Base-by-base conservation (phyloP, 2,329 filamentous ascomycete species). In the Nemania diffusa region DNA sequence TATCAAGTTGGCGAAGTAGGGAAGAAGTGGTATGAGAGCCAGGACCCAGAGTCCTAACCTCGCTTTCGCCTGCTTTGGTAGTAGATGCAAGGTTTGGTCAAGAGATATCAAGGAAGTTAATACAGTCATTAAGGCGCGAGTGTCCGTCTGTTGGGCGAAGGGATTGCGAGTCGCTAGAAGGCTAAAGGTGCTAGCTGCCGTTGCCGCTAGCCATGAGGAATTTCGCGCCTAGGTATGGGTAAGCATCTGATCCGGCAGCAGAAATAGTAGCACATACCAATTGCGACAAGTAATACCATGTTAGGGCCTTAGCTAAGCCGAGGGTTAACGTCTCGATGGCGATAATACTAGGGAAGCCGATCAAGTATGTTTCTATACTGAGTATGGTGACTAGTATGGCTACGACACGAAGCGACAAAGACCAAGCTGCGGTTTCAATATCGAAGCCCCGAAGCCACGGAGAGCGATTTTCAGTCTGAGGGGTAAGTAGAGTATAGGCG, bases 281-380 rank as follows among this genome's bases (percentile, higher is more conserved):
- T 50, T 75, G 73, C 2, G 78, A 74, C 0, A 70, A 71, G 29
- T 78, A 81, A 60, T 74, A 79, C 80, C 81, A 83, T 1, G 75
- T 71, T 0, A 73, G 63, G 0, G 77, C 76, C 24, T 82, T 82
- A 0, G 69, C 52, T 0, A 75, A 24, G 0, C 76, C 79, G 1
- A 79, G 44, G 0, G 69, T 15, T 0, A 80, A 6, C 0, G 70
- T 69, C 1, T 69, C 40, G 2, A 65, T 37, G 9, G 74, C 5
- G 0, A 70, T 48, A 2, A 60, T 68, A 3, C 61, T 66, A 0
- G 72, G 71, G 1, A 76, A 67, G 0, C 77, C 79, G 27, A 78
- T 69, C 0, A 71, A 15, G 2, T 73, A 26, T 0, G 52, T 52
- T 46, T 80, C 73, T 0, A 71, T 11, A 1, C 37, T 57, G 1